Percentiles rank a stretch among this genome's conserved stretches.
Evolutionary conservation across 2,329 filamentous ascomycete genomes (phyloP).

Genomic region (Fusarium illudens): DNA sequence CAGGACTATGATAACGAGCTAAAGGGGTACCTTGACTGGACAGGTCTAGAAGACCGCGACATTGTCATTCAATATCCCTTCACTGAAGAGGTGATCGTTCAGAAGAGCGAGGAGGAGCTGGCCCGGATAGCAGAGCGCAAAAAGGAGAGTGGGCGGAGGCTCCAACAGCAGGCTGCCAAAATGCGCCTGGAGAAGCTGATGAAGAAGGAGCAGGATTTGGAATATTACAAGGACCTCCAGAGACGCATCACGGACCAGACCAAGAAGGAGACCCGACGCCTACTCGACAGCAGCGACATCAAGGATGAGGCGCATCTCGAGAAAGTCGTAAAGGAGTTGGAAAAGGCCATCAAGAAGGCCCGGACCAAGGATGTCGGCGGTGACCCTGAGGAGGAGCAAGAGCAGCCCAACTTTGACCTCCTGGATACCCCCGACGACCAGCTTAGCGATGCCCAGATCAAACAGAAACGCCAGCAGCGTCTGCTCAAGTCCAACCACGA

Average conservation of each 20-base stretch:
- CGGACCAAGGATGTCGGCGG: slow-evolving; percentile 93
- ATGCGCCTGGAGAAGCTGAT: slow-evolving; percentile 96
- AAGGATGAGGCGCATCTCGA: slow-evolving; percentile 91
- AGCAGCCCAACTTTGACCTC: slow-evolving; percentile 85
- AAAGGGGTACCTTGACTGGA: slow-evolving; percentile 84
- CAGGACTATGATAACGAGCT: slow-evolving; percentile 84
- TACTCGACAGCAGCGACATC: slow-evolving; percentile 90
- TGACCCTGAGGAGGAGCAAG: slow-evolving; percentile 80
- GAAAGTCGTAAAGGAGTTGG: slow-evolving; percentile 84
- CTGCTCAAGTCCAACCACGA: slow-evolving; percentile 96
- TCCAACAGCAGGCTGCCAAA: slow-evolving; percentile 96
- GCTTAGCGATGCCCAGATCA: slow-evolving; percentile 88
- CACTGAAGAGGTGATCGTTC: slow-evolving; percentile 86
- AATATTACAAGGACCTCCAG: slow-evolving; percentile 90
- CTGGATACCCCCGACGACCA: slow-evolving; percentile 91
- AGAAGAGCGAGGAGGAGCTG: slow-evolving; percentile 95
- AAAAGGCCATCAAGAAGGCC: slow-evolving; percentile 87
- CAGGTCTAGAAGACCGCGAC: slow-evolving; percentile 87
- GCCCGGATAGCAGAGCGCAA: slow-evolving; percentile 90
- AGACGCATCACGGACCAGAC: slow-evolving; percentile 74
- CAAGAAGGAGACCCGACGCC: slow-evolving; percentile 88
- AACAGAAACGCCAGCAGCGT: slow-evolving; percentile 91
- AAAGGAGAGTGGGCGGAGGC: slow-evolving; percentile 87
- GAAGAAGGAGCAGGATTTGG: slow-evolving; percentile 93
- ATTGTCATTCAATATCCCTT: slow-evolving; percentile 91